Evolutionary conservation across 2,329 filamentous ascomycete genomes (phyloP), one percentile per base, ranked within the genome.

Genomic region (Monosporascus sp.): DNA sequence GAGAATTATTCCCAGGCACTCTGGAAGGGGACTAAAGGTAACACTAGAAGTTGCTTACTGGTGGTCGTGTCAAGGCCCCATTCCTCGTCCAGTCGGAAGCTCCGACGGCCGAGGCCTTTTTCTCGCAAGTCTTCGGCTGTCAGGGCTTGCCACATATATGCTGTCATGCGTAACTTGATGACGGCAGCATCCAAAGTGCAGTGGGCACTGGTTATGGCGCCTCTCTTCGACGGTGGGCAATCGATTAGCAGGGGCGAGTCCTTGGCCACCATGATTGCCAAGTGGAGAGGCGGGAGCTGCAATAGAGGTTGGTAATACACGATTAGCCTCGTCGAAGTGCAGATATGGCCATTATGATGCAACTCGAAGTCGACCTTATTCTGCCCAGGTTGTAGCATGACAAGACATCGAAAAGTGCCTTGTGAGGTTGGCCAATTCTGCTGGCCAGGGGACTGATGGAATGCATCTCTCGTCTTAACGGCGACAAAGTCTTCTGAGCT

Each of bases 81-180:
- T 63, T 88, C 83, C 64, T 91, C 87, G 63, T 90, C 87, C 48
- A 88, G 82, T 38, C 87, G 79, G 70, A 90, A 90, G 59, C 84
- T 86, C 50, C 87, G 79, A 48, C 87, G 77, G 9, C 85, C 85
- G 57, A 90, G 84, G 26, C 83, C 82, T 61, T 87, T 82, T 49
- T 81, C 76, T 57, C 84, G 84, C 82, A 90, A 86, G 62, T 90
- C 86, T 64, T 90, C 87, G 22, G 85, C 86, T 1, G 86, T 89
- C 53, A 88, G 86, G 22, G 87, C 86, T 66, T 91, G 87, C 86
- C 87, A 90, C 52, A 90, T 77, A 67, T 90, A 89, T 24, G 86
- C 87, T 20, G 86, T 80, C 80, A 88, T 88, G 51, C 86, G 79
- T 60, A 88, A 86, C 65, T 91, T 91, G 60, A 80, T 78, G 49